phyloP scores from a whole-genome alignment of 2,329 filamentous ascomycete species.

The Apiospora aurea region DNA sequence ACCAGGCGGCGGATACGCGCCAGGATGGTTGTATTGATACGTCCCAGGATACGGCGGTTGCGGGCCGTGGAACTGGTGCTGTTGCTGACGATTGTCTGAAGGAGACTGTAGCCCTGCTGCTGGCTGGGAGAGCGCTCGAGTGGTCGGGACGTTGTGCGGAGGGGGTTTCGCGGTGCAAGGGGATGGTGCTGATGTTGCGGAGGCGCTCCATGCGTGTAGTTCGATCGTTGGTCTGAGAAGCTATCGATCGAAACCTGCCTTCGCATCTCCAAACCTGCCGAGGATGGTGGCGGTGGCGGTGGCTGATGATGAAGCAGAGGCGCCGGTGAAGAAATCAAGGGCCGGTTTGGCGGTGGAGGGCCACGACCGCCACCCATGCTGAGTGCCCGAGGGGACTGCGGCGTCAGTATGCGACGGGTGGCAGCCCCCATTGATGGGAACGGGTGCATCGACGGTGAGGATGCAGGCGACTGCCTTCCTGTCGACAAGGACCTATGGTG shows the following conservation, averaged over 20 bases:
- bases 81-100: constrained; percentile 5
- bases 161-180: constrained; percentile 27
- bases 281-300: constrained; percentile 32
- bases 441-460: constrained; percentile 34
- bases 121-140: constrained; percentile 39
- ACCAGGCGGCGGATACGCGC: constrained; percentile 29
- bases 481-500: constrained; percentile 17
- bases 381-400: constrained; percentile 63
- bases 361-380: constrained; percentile 49
- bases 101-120: constrained; percentile 10
- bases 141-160: constrained; percentile 28
- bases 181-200: constrained; percentile 34
- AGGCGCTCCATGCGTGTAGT: background rate
- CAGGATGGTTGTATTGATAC: constrained; percentile 30
- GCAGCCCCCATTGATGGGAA: constrained; percentile 40
- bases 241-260: constrained; percentile 28
- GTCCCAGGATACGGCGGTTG: constrained; percentile 7
- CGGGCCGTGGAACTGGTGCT: constrained; percentile 4
- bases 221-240: constrained; percentile 2
- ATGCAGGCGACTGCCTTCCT: constrained; percentile 37
- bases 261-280: constrained; percentile 33
- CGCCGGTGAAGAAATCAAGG: constrained; percentile 39
- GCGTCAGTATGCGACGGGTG: constrained; percentile 62
- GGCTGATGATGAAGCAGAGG: constrained; percentile 30
- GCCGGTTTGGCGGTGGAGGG: constrained; percentile 35